Evolutionary conservation across 2,329 filamentous ascomycete genomes (phyloP).

Genomic region (Trichoderma oligosporum): DNA sequence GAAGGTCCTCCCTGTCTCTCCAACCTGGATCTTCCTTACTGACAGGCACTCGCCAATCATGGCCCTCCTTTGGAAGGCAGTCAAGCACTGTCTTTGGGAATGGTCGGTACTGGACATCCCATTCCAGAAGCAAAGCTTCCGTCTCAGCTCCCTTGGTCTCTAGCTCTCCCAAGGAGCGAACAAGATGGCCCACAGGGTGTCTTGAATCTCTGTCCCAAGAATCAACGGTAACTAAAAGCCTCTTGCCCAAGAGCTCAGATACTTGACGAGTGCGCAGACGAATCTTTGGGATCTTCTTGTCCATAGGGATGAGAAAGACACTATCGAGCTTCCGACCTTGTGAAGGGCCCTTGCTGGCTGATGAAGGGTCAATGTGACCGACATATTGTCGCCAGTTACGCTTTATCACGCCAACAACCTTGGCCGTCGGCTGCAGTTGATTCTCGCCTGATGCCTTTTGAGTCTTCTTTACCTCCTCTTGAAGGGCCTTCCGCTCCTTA

Average conservation of each 20-base stretch:
- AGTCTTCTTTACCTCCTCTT: conserved; percentile 84
- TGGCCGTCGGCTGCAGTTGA: conserved; percentile 82
- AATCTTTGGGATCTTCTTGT: conserved; percentile 96
- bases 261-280: conserved; percentile 87
- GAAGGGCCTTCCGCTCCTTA: conserved; percentile 77
- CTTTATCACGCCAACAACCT: conserved; percentile 87
- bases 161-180: conserved; percentile 85
- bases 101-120: conserved; percentile 94
- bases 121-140: conserved; percentile 88
- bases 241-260: conserved; percentile 81
- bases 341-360: conserved; percentile 65
- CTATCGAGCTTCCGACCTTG: conserved; percentile 83
- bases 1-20: conserved; percentile 78
- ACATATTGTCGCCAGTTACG: conserved; percentile 98
- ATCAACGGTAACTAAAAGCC: conserved; percentile 89
- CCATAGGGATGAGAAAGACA: conserved; percentile 95
- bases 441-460: conserved; percentile 75
- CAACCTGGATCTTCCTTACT: conserved; percentile 78
- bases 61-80: conserved; percentile 85
- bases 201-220: conserved; percentile 91
- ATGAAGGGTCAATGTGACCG: conserved; percentile 86
- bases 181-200: conserved; percentile 89
- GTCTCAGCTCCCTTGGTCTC: conserved; percentile 98
- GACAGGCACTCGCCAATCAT: conserved; percentile 88
- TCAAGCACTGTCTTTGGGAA: conserved; percentile 95